Conservation (phyloP, 225 moss, liverwort and hornwort genomes). For the Physcomitrellopsis africana region DNA sequence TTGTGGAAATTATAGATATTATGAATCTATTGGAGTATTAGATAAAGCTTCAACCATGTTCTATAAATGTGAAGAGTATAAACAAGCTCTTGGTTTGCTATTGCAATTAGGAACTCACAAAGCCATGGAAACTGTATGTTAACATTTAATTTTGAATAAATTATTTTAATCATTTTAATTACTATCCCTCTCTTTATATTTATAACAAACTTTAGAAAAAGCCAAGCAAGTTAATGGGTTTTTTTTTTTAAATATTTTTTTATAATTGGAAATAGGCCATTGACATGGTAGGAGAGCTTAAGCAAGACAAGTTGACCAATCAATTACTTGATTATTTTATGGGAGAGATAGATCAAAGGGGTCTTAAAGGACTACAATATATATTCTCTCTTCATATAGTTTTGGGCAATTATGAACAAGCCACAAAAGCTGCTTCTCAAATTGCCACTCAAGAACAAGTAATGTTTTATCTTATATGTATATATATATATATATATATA, state of each 20-base stretch:
- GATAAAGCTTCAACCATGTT: conserved; percentile 74
- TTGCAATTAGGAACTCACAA: conserved; percentile 55
- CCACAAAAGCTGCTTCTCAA: conserved; percentile 57
- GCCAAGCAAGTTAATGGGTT: too few relatives aligned
- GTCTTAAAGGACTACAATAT: conserved; percentile 52
- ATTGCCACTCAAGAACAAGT: conserved; percentile 82
- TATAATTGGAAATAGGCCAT: conserved; percentile 51
- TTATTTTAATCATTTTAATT: too few relatives aligned
- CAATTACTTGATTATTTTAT: conserved; percentile 74
- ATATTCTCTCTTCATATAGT: conserved; percentile 64
- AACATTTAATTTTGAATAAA: too few relatives aligned
- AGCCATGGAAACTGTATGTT: conserved; percentile 67
- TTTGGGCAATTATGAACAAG: conserved; percentile 68
- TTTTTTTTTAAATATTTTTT: background rate
- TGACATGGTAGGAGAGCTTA: conserved; percentile 61
- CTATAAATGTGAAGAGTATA: conserved; percentile 54
- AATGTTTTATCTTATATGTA: background rate
- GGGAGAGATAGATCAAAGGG: conserved; percentile 56
- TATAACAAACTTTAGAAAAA: too few relatives aligned
- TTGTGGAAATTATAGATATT: conserved; percentile 53
- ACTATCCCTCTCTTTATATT: too few relatives aligned
- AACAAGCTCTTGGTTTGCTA: conserved; percentile 62
- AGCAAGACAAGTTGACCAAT: conserved; percentile 57
- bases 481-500: background rate
- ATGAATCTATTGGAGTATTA: conserved; percentile 58